Conservation (phyloP, 1,284 basidiomycete species). For the Kalmanozyma brasiliensis region DNA sequence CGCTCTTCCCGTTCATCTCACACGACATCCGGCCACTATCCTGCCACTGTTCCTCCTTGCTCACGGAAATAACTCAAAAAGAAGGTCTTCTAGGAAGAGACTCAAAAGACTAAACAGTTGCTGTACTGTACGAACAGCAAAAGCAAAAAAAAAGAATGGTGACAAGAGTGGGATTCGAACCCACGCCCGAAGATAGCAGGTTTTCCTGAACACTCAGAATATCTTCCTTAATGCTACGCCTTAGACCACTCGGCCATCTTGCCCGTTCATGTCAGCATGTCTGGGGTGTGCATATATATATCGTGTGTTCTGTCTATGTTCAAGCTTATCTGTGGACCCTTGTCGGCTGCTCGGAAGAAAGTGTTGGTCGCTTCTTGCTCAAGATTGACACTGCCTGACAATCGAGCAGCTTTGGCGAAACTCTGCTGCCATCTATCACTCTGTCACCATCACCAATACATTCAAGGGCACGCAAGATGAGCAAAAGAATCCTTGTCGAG, state of each 20-base stretch:
- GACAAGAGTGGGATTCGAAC: constrained; percentile 68
- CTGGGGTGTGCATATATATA: constrained; percentile 3
- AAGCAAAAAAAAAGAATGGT: constrained; percentile 32
- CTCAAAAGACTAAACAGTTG: not conserved
- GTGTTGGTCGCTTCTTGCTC: no score
- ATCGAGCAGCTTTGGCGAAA: no score
- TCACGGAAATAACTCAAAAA: not conserved
- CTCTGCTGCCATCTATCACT: no score
- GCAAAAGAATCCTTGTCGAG: constrained; percentile 27
- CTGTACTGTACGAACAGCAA: no score
- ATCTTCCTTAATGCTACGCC: constrained; percentile 63
- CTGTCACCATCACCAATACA: not conserved
- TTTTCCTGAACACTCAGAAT: constrained; percentile 20
- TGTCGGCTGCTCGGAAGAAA: constrained; percentile 17
- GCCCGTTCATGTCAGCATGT: constrained; percentile 19
- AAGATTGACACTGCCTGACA: not conserved
- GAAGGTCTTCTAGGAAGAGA: not conserved
- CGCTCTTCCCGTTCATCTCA: no score
- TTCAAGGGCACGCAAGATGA: constrained; percentile 1
- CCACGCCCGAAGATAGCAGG: constrained; percentile 66
- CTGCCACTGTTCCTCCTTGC: no score
- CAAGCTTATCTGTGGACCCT: not conserved
- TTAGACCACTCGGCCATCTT: constrained; percentile 69
- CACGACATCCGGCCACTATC: no score
- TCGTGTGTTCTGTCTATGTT: not conserved